Evolutionary conservation across 495 filamentous ascomycete species (phyloP), one percentile per base, ranked within the genome.

Genomic region (Xylaria flabelliformis): DNA sequence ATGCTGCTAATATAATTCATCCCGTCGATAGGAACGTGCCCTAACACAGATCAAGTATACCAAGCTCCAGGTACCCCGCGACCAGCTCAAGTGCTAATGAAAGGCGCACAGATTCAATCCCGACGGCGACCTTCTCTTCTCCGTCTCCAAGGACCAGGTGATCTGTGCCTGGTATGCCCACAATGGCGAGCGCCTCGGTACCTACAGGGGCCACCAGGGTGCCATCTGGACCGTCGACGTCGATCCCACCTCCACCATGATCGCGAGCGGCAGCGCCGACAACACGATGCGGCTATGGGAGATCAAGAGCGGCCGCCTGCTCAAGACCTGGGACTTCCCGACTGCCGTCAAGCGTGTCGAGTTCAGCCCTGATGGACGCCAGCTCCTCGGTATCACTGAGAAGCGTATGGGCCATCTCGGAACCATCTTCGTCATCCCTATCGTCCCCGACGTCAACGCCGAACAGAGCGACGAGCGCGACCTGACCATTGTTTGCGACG

Each of bases 191-290:
- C 90, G 95, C 73, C 88, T 98, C 67, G 95, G 95, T 79, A 97
- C 95, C 73, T 99, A 99, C 84, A 89, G 92, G 78, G 96, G 96
- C 78, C 96, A 99, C 87, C 91, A 95, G 80, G 96, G 96, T 82
- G 97, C 96, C 72, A 91, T 99, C 82, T 99, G 96, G 96, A 97
- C 95, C 68, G 93, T 99, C 80, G 97, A 98, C 78, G 92, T 98
- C 74, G 94, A 97, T 86, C 94, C 96, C 73, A 96, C 94, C 77
- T 94, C 92, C 74, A 93, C 93, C 73, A 88, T 98, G 78, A 92
- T 98, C 79, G 96, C 95, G 71, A 96, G 93, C 65, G 96, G 96
- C 64, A 95, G 93, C 74, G 96, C 96, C 82, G 96, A 99, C 86
- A 98, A 98, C 87, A 97, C 96, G 21, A 94, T 98, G 79, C 91